These are phyloP conservation scores for Agaricales sp. DNA, from an alignment of 1,284 basidiomycete species.

Conservation along the genomic window DNA sequence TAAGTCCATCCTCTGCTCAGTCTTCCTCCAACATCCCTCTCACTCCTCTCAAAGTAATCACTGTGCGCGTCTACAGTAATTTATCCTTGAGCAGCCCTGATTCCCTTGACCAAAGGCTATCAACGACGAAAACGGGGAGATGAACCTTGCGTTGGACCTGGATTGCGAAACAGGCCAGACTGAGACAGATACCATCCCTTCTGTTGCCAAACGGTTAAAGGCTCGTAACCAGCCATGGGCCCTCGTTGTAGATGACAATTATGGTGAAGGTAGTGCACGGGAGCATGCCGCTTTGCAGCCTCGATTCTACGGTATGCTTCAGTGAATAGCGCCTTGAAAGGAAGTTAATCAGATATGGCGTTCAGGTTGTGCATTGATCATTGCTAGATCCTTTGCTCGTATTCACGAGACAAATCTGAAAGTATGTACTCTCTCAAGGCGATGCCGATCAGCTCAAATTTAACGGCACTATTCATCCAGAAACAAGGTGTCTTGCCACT, in stretches of 20 bases:
- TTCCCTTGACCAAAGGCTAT: constrained; percentile 44
- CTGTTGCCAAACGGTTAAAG: constrained; percentile 83
- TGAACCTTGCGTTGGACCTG: constrained; percentile 83
- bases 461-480: constrained; percentile 27
- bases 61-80: constrained; percentile 17
- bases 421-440: constrained; percentile 33
- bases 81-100: background rate
- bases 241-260: constrained; percentile 91
- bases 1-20: constrained; percentile 26
- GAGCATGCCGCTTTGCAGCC: constrained; percentile 98
- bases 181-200: constrained; percentile 75
- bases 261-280: constrained; percentile 96
- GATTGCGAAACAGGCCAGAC: constrained; percentile 36
- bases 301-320: constrained; percentile 74
- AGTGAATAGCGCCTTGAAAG: background rate
- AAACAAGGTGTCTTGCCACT: constrained; percentile 94
- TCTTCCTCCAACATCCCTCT: constrained; percentile 1
- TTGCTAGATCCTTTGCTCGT: constrained; percentile 91
- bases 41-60: constrained; percentile 25
- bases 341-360: background rate
- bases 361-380: constrained; percentile 70
- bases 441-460: too few species aligned
- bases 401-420: constrained; percentile 99
- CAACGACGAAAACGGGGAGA: constrained; percentile 87
- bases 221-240: constrained; percentile 83